Conservation (phyloP, 805 yeast species). For the Ogataea degrootiae region DNA sequence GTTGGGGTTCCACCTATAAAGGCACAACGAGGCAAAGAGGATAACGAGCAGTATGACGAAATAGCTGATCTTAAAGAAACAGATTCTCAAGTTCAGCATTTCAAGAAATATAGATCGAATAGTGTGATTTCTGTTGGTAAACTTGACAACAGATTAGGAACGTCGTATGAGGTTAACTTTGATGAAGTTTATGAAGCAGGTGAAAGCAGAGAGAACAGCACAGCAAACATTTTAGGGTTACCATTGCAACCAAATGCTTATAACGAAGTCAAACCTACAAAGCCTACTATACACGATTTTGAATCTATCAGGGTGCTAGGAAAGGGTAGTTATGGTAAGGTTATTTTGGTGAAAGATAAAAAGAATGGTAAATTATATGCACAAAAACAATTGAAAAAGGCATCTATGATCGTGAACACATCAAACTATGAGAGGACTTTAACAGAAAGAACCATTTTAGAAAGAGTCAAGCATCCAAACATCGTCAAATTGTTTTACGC, state of each 20-base stretch:
- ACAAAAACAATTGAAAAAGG: conserved; percentile 80
- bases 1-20: background rate
- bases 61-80: background rate
- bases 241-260: background rate
- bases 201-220: conserved; percentile 19
- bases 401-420: conserved; percentile 60
- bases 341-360: conserved; percentile 65
- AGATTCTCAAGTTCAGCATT: conserved; percentile 9
- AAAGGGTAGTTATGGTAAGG: conserved; percentile 87
- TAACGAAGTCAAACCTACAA: conserved; percentile 3
- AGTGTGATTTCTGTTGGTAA: conserved; percentile 29
- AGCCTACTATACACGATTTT: conserved; percentile 48
- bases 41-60: background rate
- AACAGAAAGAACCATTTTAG: conserved; percentile 71
- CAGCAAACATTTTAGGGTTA: background rate
- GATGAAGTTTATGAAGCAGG: conserved; percentile 33
- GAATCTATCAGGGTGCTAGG: conserved; percentile 75
- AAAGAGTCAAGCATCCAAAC: conserved; percentile 69
- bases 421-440: conserved; percentile 69
- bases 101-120: conserved; percentile 25
- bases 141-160: conserved; percentile 36
- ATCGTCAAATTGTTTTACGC: conserved; percentile 81
- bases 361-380: conserved; percentile 67
- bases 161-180: conserved; percentile 46
- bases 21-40: background rate